A percentile compares a stretch with the other conserved stretches of the same genome.
Evolutionary conservation across 2,329 filamentous ascomycete species (phyloP).

Genomic region (Clarireedia sp.): DNA sequence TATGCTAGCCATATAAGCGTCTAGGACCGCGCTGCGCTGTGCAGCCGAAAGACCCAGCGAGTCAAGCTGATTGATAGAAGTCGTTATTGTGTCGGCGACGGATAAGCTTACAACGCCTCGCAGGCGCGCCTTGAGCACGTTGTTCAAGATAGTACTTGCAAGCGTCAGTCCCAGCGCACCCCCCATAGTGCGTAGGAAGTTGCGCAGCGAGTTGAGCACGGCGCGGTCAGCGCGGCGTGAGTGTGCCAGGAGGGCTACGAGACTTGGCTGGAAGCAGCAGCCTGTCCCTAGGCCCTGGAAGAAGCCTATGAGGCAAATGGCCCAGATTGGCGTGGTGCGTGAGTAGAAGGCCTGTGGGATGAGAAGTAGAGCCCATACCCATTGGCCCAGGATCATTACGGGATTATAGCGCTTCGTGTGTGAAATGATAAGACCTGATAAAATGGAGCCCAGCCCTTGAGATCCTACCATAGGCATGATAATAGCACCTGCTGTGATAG

Average conservation of each 20-base stretch:
- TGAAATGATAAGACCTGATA: slow-evolving; percentile 4
- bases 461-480: slow-evolving; percentile 11
- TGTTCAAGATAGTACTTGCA: slow-evolving; percentile 8
- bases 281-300: slow-evolving; percentile 1
- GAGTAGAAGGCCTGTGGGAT: neutral
- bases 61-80: slow-evolving; percentile 1
- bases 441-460: slow-evolving; percentile 3
- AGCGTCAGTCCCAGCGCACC: slow-evolving; percentile 18
- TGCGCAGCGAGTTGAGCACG: slow-evolving; percentile 26
- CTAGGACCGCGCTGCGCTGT: slow-evolving; percentile 10
- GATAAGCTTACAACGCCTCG: neutral
- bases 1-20: slow-evolving; percentile 23
- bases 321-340: neutral
- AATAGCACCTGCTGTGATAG: neutral
- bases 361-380: neutral
- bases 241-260: slow-evolving; percentile 27
- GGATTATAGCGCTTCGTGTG: neutral
- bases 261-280: slow-evolving; percentile 6
- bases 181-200: slow-evolving; percentile 24
- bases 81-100: neutral
- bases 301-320: neutral
- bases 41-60: neutral
- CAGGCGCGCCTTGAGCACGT: neutral
- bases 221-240: slow-evolving; percentile 23
- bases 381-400: neutral